Base-by-base conservation (phyloP, 192 early-diverging fungal species). In the Diversispora eburnea region DNA sequence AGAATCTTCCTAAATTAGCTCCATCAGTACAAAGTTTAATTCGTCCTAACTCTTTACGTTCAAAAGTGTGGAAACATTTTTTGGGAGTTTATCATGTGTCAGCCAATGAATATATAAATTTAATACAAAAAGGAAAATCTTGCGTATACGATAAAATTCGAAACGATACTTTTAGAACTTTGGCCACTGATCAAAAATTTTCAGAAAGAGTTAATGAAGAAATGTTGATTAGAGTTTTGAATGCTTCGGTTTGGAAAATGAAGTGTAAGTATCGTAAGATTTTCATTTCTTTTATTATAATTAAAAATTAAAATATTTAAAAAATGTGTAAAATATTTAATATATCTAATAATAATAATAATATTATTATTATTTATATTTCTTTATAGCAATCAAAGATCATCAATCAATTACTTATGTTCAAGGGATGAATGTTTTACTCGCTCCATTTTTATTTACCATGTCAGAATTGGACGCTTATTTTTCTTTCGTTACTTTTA, bases 381-480 rank as follows among this genome's bases (percentile, higher is more conserved):
- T 33, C 25, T n/a, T 60, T 7, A 49, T 45, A 73, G 71, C 69
- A 72, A 74, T 68, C 13, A 63, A 75, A 64, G 43, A 81, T 13
- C 64, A 82, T 74, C 75, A 85, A 77, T 51, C 80, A 55, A 87
- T 94, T 66, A 85, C 90, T 13, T 95, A 98, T 79, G 95, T 97
- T 20, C 94, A 95, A 79, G 94, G 95, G 20, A 96, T 98, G 93
- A 98, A 96, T 80, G 93, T 95, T 51, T 83, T 97, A 56, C 84
- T 86, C 55, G 94, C 94, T 15, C 97, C 97, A 42, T 97, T 98
- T 75, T 80, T 96, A 19, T 95, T 89, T 71, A 89, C 90, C 0
- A 91, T 98, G 91, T 88, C 92, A 54, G 97, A 98, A 81, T 84
- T 96, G 71, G 94, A 95, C 55, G 94, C 93, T 6, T 97, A 93